A percentile compares a stretch with the other conserved stretches of the same genome.
phyloP scores from a whole-genome alignment of 495 filamentous ascomycete genomes.

The Penicillium verhagenii region DNA sequence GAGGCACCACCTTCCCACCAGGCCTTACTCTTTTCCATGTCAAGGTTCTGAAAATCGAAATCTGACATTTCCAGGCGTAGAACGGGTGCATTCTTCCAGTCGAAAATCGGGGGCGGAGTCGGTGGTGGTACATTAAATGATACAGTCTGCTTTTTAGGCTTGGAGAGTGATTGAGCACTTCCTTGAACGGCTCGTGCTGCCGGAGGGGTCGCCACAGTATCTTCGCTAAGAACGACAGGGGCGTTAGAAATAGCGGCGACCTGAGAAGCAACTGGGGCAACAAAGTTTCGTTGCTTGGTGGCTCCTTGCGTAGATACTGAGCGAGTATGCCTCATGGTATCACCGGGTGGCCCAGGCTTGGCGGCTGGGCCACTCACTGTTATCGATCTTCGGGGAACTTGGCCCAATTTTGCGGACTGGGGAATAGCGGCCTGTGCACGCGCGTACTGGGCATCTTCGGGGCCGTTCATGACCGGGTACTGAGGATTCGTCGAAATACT shows the following conservation, averaged over 20 bases:
- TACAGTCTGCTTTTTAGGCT: slow-evolving; percentile 41
- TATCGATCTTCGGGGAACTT: slow-evolving; percentile 29
- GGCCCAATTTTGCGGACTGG: slow-evolving; percentile 21
- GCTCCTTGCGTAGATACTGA: slow-evolving; percentile 19
- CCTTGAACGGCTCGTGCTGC: slow-evolving; percentile 20
- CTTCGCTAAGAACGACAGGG: not conserved
- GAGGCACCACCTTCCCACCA: slow-evolving; percentile 46
- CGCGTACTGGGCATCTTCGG: slow-evolving; percentile 20
- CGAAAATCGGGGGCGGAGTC: slow-evolving; percentile 44
- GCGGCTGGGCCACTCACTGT: slow-evolving; percentile 27
- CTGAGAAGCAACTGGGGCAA: not conserved
- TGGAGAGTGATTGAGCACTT: slow-evolving; percentile 27
- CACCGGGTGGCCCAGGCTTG: slow-evolving; percentile 13
- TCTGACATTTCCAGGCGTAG: slow-evolving; percentile 36
- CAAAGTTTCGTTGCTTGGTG: slow-evolving; percentile 2
- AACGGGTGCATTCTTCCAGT: slow-evolving; percentile 43
- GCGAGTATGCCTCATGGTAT: slow-evolving; percentile 6
- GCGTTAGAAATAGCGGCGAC: not conserved
- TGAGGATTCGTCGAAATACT: slow-evolving; percentile 18
- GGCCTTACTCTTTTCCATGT: slow-evolving; percentile 42
- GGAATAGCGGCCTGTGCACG: slow-evolving; percentile 13
- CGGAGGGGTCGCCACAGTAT: slow-evolving; percentile 11
- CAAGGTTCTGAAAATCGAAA: slow-evolving; percentile 44
- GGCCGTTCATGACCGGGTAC: slow-evolving; percentile 9
- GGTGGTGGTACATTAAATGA: slow-evolving; percentile 51